Evolutionary conservation across 2,329 filamentous ascomycete species (phyloP), one percentile per base, ranked within the genome.

Genomic region (Ascosphaera aggregata): DNA sequence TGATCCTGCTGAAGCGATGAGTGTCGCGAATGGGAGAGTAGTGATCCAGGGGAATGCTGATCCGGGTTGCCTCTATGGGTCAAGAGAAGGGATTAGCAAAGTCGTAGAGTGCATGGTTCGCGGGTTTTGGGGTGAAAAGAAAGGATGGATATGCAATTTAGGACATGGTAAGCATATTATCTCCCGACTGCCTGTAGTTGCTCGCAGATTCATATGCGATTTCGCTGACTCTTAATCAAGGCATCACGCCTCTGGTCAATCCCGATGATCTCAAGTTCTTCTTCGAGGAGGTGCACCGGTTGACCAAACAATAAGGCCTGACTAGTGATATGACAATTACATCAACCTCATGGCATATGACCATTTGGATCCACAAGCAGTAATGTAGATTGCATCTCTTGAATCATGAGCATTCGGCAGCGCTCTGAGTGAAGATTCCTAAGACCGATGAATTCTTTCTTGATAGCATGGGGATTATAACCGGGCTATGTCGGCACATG

Each of bases 61-160:
- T 53, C 89, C 89, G 0, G 89, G 89, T 30, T 72, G 93, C 17
- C 59, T 98, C 37, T 98, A 98, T 52, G 89, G 89, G 32, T 76
- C 77, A 5, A 74, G 69, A 45, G 73, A 76, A 44, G 71, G 76
- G 35, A 95, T 98, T 47, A 89, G 82, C 3, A 64, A 69, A 46
- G 78, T 76, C 0, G 85, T 94, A 5, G 68, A 86, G 58, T 66
- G 75, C 36, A 93, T 94, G 79, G 81, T 92, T 1, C 63, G 74
- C 44, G 86, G 86, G 0, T 98, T 95, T 52, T 67, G 68, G 43
- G 73, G 75, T 44, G 78, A 77, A 40, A 86, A 84, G 59, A 74
- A 85, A 56, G 81, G 86, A 32, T 98, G 89, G 86, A 95, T 98
- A 48, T 82, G 80, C 37, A 98, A 98, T 55, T 67, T 98, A 44